Evolutionary conservation across 805 yeast species (phyloP).

Genomic region (Kodamaea kakaduensis): DNA sequence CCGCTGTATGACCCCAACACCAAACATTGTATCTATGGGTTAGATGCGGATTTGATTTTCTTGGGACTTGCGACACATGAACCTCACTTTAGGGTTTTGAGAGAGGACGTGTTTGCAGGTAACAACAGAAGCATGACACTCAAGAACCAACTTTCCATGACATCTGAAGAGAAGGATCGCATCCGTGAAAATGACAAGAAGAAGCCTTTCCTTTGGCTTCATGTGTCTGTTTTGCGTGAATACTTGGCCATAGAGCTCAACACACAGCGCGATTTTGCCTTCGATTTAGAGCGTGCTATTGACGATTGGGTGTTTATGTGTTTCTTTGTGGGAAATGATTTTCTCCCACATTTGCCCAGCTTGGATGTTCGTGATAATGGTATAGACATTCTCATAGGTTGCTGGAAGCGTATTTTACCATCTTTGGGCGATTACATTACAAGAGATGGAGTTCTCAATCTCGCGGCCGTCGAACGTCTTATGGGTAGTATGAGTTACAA

Average conservation of each 20-base stretch:
- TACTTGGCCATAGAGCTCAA: conserved; percentile 78
- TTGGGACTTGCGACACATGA: conserved; percentile 96
- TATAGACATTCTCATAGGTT: conserved; percentile 70
- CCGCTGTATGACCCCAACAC: conserved; percentile 90
- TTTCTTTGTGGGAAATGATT: conserved; percentile 98
- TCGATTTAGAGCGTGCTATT: conserved; percentile 90
- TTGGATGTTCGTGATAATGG: conserved; percentile 94
- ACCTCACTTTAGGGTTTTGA: conserved; percentile 87
- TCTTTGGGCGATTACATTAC: conserved; percentile 73
- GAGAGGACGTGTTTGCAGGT: conserved; percentile 96
- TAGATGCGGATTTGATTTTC: conserved; percentile 97
- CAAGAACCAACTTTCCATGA: conserved; percentile 52
- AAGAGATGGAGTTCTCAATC: conserved; percentile 79
- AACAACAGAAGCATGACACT: conserved; percentile 46
- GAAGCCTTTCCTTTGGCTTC: conserved; percentile 93
- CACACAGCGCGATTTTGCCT: conserved; percentile 67
- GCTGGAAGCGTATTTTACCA: conserved; percentile 79
- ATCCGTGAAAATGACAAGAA: conserved; percentile 43
- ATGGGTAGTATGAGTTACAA: conserved; percentile 60
- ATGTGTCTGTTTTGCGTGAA: conserved; percentile 81
- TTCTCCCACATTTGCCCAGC: conserved; percentile 92
- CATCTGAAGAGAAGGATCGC: conserved; percentile 51
- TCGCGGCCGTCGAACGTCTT: conserved; percentile 71
- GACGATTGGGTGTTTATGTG: conserved; percentile 99
- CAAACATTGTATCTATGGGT: conserved; percentile 92